Base-by-base conservation (phyloP, 768 basidiomycete species). In the Agrocybe chaxingu region DNA sequence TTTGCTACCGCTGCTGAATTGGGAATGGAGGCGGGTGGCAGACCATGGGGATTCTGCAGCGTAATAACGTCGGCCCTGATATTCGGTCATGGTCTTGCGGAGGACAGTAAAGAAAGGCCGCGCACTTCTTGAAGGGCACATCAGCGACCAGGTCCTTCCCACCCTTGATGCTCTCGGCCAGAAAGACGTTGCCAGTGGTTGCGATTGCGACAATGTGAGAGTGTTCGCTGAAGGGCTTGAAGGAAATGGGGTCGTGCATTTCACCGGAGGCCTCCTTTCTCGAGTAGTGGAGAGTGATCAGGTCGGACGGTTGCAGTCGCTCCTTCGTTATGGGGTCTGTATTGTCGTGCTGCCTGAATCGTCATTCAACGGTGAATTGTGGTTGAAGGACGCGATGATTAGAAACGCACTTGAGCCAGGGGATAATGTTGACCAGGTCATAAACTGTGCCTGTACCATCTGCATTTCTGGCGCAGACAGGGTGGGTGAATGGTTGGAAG, bases 161-260 rank as follows among this genome's bases (percentile, higher is more conserved):
- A 16, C 86, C 89, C 62, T 85, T 92, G 51, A 93, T 74, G 58
- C 94, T 96, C 42, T 98, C 97, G 7, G 88, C 87, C 12, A 95
- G 76, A 67, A 89, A 98, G 10, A 98, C 93, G 63, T 97, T 97
- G 11, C 93, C 94, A 0, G 92, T 93, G 0, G 84, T 87, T 5
- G 86, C 85, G 57, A 97, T 84, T 37, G 91, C 89, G 34, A 93
- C 90, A 48, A 99, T 90, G 63, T 98, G 90, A 1, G 96, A 95
- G 65, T 98, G 96, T 55, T 96, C 88, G 63, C 80, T 94, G 77
- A 99, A 97, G 2, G 91, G 88, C 66, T 98, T 98, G 81, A 96
- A 99, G 3, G 93, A 92, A 39, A 99, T 93, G 0, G 97, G 97
- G 66, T 99, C 97, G 65, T 97, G 87, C 9, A 91, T 81, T 66